Evolutionary conservation across 2,329 filamentous ascomycete species (phyloP).

Genomic region (Kalaharituber pfeilii): DNA sequence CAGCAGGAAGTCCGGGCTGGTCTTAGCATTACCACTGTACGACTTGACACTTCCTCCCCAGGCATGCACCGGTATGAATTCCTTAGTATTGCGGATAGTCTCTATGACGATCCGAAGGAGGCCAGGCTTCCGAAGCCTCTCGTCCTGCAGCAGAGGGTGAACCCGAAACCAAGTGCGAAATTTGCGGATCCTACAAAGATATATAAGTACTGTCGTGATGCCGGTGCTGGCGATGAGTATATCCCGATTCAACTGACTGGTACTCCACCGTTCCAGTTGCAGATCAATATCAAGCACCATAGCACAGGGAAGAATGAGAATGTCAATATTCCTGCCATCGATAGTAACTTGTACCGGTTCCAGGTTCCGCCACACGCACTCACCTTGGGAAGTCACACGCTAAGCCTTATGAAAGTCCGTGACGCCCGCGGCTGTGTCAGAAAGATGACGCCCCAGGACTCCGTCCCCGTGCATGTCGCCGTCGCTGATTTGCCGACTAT

Average conservation of each 20-base stretch:
- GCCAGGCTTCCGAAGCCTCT: constrained; percentile 42
- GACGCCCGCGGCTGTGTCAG: constrained; percentile 75
- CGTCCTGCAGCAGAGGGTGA: constrained; percentile 62
- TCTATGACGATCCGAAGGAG: constrained; percentile 58
- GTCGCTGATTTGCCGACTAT: constrained; percentile 89
- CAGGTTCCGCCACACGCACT: constrained; percentile 70
- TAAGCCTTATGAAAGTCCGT: constrained; percentile 76
- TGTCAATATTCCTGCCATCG: constrained; percentile 64
- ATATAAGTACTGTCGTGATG: constrained; percentile 86
- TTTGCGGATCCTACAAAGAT: constrained; percentile 72
- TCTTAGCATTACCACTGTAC: constrained; percentile 56
- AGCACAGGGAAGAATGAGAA: constrained; percentile 62
- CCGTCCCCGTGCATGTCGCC: constrained; percentile 69
- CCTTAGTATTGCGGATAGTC: constrained; percentile 60
- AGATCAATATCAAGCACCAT: constrained; percentile 86
- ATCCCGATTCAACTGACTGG: constrained; percentile 78
- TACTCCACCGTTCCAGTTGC: constrained; percentile 59
- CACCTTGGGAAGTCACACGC: constrained; percentile 71
- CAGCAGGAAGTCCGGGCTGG: constrained; percentile 61
- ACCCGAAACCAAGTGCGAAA: constrained; percentile 61
- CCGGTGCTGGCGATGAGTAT: constrained; percentile 62
- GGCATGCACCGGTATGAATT: constrained; percentile 80
- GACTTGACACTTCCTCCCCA: constrained; percentile 69
- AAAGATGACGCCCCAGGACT: constrained; percentile 46
- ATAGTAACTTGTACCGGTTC: constrained; percentile 55